Evolutionary conservation across 164 flowering plant genomes (phyloP), one percentile per base, ranked within the genome.

Genomic region (Vitis riparia): DNA sequence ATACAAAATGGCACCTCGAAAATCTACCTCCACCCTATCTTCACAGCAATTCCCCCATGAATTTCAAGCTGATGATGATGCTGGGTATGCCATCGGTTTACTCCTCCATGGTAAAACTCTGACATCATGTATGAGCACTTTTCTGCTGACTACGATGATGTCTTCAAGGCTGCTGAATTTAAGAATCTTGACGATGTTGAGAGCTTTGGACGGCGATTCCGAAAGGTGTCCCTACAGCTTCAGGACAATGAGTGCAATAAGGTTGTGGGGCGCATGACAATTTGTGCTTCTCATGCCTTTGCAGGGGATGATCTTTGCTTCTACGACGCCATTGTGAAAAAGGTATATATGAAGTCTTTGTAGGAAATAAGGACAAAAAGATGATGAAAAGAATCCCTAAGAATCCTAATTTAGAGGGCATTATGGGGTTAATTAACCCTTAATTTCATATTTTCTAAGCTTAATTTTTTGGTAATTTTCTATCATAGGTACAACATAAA

Each of bases 271-370:
- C 85, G 84, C 15, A 61, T 66, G 68, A 56, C 5, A 5, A 84
- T 87, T 30, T 84, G 87, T 57, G 86, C 79, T 44, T 68, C 84
- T 1, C 69, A 67, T 30, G 5, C 19, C 5, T 67, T 51, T 55
- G 29, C 5, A 10, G 55, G 44, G 0, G 44, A 61, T 16, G 90
- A 84, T 52, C 13, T 82, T 51, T 74, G 70, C 51, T 88, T 78
- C 76, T 87, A 70, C 77, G 88, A 88, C 59, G 93, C 90, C 17
- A 37, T 80, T 15, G 55, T 88, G 7, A 86, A 88, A 1, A 60
- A 63, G 76, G 79, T 71, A 37, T 37, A 37, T 37, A 37, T 37
- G 7, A 37, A 37, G 44, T 37, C 44, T 5, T 37, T 37, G 44
- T 37, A 37, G 44, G 44, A 37, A 37, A 37, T 3, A 37, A 37